Base-by-base conservation (phyloP, 805 yeast species). In the Barnettozyma populi region DNA sequence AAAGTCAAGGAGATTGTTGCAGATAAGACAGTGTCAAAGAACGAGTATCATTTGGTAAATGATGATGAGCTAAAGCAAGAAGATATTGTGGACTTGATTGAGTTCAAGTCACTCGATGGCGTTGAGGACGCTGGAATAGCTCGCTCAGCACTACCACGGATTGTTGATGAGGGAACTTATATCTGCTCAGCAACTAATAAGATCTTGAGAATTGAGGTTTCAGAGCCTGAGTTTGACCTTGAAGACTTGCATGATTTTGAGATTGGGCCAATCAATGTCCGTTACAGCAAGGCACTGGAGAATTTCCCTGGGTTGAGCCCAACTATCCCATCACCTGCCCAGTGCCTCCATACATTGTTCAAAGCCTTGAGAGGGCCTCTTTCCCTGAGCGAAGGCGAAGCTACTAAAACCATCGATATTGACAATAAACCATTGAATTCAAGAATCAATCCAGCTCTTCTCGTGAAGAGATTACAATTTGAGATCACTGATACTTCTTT, bases 351-450 rank as follows among this genome's bases (percentile, higher is more conserved):
- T 43, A 83, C 88, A 0, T 57, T 88, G 16, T 72, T 76, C 54
- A 80, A 78, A 51, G 83, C 85, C 8, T 66, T 87, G 41, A 78
- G 72, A 52, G 90, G 89, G 2, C 92, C 95, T 0, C 62, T 88
- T 20, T 61, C 69, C 8, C 62, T 74, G 21, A 63, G 60, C 2
- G 66, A 74, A 2, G 66, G 62, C 2, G 75, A 72, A 5, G 77
- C 75, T 10, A 64, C 71, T 3, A 82, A 78, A 56, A 78, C 84
- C 0, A 81, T 89, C 35, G 70, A 74, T 50, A 62, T 78, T 4
- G 62, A 66, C n/a, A 75, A 75, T 50, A 69, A 78, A 14, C 67
- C 74, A 1, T 64, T 85, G 48, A 80, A 77, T 52, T 68, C 85
- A 3, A 78, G 78, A 47, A 62, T 86, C 5, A 80, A 84, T 52